A percentile compares a stretch with the other conserved stretches of the same genome.
Evolutionary conservation across 768 basidiomycete genomes (phyloP).

Genomic region (Lactarius evosmus): DNA sequence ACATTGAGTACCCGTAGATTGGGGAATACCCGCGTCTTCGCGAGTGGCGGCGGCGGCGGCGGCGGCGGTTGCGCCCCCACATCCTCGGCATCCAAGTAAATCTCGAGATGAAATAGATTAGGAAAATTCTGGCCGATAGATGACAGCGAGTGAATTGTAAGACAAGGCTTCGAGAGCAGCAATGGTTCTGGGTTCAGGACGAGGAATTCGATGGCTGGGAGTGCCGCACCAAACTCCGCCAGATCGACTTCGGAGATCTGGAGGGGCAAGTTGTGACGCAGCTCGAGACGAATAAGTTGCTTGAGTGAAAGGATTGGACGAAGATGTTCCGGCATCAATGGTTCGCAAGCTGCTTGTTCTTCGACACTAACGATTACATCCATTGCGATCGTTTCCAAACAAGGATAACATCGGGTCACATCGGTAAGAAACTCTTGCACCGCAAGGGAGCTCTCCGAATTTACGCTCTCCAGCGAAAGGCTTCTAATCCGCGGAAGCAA

Average conservation of each 20-base stretch:
- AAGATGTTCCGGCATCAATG: constrained; percentile 16
- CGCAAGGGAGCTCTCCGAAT: constrained; percentile 2
- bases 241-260: constrained; percentile 24
- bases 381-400: constrained; percentile 15
- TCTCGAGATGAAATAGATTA: constrained; percentile 16
- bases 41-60: neutral
- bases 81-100: constrained; percentile 24
- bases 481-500: constrained; percentile 19
- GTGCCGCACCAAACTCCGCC: constrained; percentile 20
- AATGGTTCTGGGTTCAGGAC: constrained; percentile 26
- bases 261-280: constrained; percentile 28
- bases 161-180: constrained; percentile 14
- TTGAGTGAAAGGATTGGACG: constrained; percentile 24
- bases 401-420: constrained; percentile 21
- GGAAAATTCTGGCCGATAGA: constrained; percentile 21
- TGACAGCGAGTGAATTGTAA: constrained; percentile 13
- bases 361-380: constrained; percentile 21
- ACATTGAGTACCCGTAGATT: constrained; percentile 18
- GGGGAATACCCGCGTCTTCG: constrained; percentile 7
- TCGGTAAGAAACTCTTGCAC: constrained; percentile 21
- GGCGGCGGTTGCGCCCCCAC: neutral
- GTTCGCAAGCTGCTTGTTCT: constrained; percentile 13
- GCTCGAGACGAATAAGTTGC: constrained; percentile 23
- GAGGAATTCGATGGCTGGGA: constrained; percentile 22
- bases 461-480: constrained; percentile 21